Evolutionary conservation across 768 basidiomycete genomes (phyloP), one percentile per base, ranked within the genome.

Genomic region (Psilocybe sp.): DNA sequence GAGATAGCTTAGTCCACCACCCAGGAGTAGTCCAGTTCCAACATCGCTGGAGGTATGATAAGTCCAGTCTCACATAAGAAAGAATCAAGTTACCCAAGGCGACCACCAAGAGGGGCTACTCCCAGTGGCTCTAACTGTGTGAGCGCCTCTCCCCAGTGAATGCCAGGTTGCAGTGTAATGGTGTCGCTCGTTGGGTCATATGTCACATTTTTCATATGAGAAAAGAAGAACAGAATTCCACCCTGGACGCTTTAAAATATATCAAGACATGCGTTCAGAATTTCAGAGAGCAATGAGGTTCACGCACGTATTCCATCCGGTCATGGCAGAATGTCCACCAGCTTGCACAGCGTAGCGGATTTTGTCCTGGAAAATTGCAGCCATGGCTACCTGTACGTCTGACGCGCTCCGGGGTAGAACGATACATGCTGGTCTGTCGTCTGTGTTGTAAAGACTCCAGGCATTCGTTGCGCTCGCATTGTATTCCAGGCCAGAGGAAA

Each of bases 251-350:
- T 75, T 49, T 44, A 56, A 41, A 49, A 48, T 38, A 50, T 37
- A 46, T 43, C 40, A 28, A 52, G 47, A 47, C 46, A 41, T 19
- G 20, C 12, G 28, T 20, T 18, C 28, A 34, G 37, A 50, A 35
- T 28, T 40, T 34, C 47, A 18, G 18, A 49, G n/a, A 15, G 37
- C 23, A 31, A 28, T 41, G n/a, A 32, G 11, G 19, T 31, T 23
- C 12, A 46, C 70, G 46, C 53, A 76, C 74, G 59, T 71, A 60
- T 76, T 73, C 72, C 72, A 76, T 12, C 70, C 73, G n/a, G 54
- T 61, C 69, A 71, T 72, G 7, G 64, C 72, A 47, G 66, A 69
- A 50, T 76, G 74, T 5, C 69, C 69, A 12, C 72, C 74, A 5
- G 72, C 67, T 54, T 70, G 72, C 3, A 76, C 74, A 16, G 72